Percentiles rank a stretch among this genome's conserved stretches.
phyloP scores from a whole-genome alignment of 2,329 filamentous ascomycete species.

The Cadophora luteo-olivacea region DNA sequence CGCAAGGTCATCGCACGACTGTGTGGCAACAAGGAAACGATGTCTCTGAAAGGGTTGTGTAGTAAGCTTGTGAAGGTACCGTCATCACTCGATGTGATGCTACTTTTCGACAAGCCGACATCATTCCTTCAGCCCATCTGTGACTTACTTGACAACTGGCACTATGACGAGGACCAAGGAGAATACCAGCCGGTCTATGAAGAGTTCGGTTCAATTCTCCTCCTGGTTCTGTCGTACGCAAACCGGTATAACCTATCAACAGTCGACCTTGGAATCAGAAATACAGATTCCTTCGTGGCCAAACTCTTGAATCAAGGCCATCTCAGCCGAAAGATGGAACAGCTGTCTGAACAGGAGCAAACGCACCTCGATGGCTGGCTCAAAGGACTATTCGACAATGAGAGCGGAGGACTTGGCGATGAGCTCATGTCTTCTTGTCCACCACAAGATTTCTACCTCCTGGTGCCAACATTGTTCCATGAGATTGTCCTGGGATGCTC shows the following conservation, averaged over 20 bases:
- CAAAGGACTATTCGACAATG: slow-evolving; percentile 76
- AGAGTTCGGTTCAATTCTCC: slow-evolving; percentile 79
- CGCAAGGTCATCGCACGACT: slow-evolving; percentile 69
- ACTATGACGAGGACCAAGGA: slow-evolving; percentile 81
- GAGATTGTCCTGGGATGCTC: slow-evolving; percentile 75
- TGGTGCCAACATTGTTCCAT: slow-evolving; percentile 78
- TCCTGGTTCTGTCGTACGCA: slow-evolving; percentile 76
- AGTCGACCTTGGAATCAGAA: slow-evolving; percentile 66
- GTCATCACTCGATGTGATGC: slow-evolving; percentile 73
- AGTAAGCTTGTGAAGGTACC: slow-evolving; percentile 76
- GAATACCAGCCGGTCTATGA: slow-evolving; percentile 88
- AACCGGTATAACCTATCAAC: slow-evolving; percentile 73
- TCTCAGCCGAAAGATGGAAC: slow-evolving; percentile 60
- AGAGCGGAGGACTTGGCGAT: slow-evolving; percentile 76
- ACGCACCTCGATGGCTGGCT: slow-evolving; percentile 77
- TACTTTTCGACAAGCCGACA: slow-evolving; percentile 75
- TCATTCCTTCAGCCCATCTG: slow-evolving; percentile 77
- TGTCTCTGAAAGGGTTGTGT: slow-evolving; percentile 78
- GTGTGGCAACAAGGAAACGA: slow-evolving; percentile 77
- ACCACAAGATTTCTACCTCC: slow-evolving; percentile 81
- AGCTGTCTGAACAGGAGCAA: slow-evolving; percentile 68
- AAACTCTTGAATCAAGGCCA: slow-evolving; percentile 68
- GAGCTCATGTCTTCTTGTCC: slow-evolving; percentile 83
- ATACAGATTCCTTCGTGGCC: slow-evolving; percentile 70
- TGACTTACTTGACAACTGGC: slow-evolving; percentile 78